Evolutionary conservation across 2,329 filamentous ascomycete species (phyloP), one percentile per base, ranked within the genome.

Genomic region (Venturia nashicola): DNA sequence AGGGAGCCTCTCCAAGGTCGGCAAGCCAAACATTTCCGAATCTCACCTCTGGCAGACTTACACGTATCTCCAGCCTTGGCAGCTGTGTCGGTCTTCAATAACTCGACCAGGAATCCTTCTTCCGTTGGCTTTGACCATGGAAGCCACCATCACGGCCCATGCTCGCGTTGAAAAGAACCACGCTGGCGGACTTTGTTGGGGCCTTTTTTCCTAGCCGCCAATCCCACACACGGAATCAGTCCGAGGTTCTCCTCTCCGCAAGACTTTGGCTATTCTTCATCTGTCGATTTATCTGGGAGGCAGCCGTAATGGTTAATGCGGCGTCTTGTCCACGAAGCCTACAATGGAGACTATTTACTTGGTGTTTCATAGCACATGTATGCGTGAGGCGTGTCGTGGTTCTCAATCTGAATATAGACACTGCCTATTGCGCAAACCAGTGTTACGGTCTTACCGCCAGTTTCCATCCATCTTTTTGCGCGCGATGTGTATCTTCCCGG

Each of bases 41-140:
- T 2, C 3, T n/a, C 12, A 14, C 36, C 39, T 32, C 18, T 39
- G 12, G 34, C 40, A 23, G 34, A 39, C 32, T 27, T 51, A 18
- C 43, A 62, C 60, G 60, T 51, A 62, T 27, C 42, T 46, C 42
- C 60, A 51, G 43, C 34, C 60, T 62, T 62, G 42, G 32, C 40
- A 34, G 43, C 11, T 62, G 43, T 62, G 39, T 36, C 43, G 44
- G 32, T 11, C 60, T 16, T 27, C 34, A 14, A 20, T 60, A 18
- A 39, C 39, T 61, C 34, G 60, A 51, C 40, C 32, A 44, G 60
- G 34, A 48, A 62, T 39, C 44, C 11, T 32, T 62, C 60, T 43
- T 46, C 44, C 42, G 60, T 34, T 14, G 42, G 43, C 39, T 23
- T 48, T 27, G 39, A 46, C 59, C 27, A 27, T 27, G 27, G 27